These are phyloP conservation scores for Jamesozyma hellenica DNA, from an alignment of 805 yeast genomes.

Conservation along the genomic window DNA sequence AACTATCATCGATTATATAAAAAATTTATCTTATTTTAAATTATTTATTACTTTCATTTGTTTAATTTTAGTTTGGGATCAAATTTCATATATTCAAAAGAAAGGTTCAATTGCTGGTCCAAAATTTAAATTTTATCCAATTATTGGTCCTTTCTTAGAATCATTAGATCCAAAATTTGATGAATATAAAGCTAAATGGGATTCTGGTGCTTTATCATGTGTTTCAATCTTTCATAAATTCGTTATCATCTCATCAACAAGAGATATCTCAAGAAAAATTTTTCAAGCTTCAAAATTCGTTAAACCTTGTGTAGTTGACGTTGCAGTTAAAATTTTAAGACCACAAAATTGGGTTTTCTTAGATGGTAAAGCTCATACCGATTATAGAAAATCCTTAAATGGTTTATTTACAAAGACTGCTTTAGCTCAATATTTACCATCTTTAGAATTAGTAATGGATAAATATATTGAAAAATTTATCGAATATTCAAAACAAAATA, in stretches of 20 bases:
- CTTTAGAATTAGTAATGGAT: slow-evolving; percentile 77
- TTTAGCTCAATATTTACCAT: slow-evolving; percentile 72
- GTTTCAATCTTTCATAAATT: slow-evolving; percentile 97
- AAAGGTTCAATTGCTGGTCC: slow-evolving; percentile 94
- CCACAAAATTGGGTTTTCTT: slow-evolving; percentile 96
- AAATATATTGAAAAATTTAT: slow-evolving; percentile 61
- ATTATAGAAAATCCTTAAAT: slow-evolving; percentile 83
- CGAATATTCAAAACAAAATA: slow-evolving; percentile 44
- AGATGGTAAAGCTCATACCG: slow-evolving; percentile 92
- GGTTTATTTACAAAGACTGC: slow-evolving; percentile 83
- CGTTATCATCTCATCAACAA: slow-evolving; percentile 83
- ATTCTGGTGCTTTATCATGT: slow-evolving; percentile 86
- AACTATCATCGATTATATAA: slow-evolving; percentile 6
- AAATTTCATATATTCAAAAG: slow-evolving; percentile 61
- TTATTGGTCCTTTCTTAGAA: slow-evolving; percentile 93
- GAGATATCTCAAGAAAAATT: slow-evolving; percentile 82
- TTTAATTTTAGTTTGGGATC: slow-evolving; percentile 53
- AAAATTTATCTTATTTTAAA: slow-evolving; percentile 44
- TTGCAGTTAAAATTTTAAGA: slow-evolving; percentile 84
- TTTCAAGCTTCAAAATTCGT: slow-evolving; percentile 78
- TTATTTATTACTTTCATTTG: slow-evolving; percentile 38
- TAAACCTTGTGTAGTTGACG: slow-evolving; percentile 97
- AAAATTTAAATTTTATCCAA: slow-evolving; percentile 76
- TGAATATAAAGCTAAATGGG: slow-evolving; percentile 89
- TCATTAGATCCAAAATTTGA: slow-evolving; percentile 92